Evolutionary conservation across 2,329 filamentous ascomycete species (phyloP).

Genomic region (Penicillium sp.): DNA sequence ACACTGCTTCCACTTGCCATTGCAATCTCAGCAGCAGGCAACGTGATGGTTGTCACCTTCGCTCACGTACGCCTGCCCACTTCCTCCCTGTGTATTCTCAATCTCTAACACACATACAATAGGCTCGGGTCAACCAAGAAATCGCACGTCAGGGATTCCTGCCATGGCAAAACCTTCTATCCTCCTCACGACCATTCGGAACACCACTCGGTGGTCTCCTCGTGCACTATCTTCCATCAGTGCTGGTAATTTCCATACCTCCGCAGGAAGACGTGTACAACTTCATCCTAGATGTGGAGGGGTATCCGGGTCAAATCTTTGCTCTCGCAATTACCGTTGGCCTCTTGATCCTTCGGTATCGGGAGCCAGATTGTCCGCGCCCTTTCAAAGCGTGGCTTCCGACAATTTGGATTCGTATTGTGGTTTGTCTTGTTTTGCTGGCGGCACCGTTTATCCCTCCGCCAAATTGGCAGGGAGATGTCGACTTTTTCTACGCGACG

Average conservation of each 20-base stretch:
- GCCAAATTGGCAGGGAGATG: constrained; percentile 47
- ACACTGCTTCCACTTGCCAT: constrained; percentile 64
- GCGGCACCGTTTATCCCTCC: constrained; percentile 65
- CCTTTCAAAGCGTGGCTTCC: constrained; percentile 67
- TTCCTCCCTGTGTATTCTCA: background rate
- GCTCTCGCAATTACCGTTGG: constrained; percentile 60
- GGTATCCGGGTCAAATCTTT: constrained; percentile 65
- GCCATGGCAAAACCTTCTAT: constrained; percentile 61
- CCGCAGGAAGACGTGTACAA: constrained; percentile 68
- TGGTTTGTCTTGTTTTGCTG: constrained; percentile 57
- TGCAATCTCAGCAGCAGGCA: constrained; percentile 67
- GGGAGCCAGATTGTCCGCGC: constrained; percentile 60
- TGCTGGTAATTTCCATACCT: constrained; percentile 66
- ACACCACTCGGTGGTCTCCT: constrained; percentile 68
- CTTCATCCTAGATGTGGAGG: constrained; percentile 72
- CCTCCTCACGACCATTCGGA: constrained; percentile 66
- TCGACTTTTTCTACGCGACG: constrained; percentile 53
- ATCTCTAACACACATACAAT: constrained; percentile 15
- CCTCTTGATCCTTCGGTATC: constrained; percentile 61
- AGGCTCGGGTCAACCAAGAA: constrained; percentile 71
- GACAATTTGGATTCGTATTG: constrained; percentile 59
- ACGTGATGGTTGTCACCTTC: constrained; percentile 73
- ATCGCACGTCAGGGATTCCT: constrained; percentile 71
- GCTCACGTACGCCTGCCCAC: constrained; percentile 55
- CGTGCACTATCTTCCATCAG: constrained; percentile 67